Base-by-base conservation (phyloP, 106 monocot species). In the Acanthochlamys bracteata region DNA sequence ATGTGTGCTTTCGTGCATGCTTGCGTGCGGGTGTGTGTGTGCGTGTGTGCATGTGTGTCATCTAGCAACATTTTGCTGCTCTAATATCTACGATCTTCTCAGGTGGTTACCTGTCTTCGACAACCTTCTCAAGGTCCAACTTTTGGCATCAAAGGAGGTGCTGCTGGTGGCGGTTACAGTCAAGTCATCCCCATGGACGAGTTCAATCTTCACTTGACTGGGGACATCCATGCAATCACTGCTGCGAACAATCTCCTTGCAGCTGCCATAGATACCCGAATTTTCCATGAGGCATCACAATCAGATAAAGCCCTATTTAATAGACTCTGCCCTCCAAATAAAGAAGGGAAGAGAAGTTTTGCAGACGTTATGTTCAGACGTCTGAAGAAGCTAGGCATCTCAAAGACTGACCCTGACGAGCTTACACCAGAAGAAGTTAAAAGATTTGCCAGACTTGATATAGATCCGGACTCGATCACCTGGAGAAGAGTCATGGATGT, bases 151-250 rank as follows among this genome's bases (percentile, higher is more conserved):
- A 89, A 99, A 81, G 98, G 98, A 42, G 98, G 98, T 52, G 98
- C 98, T 40, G 98, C 92, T 51, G 98, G 98, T 69, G 98, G 98
- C 53, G 98, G 98, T 22, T 99, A 99, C 81, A 99, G 92, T 76
- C 98, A 99, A 69, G 98, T 99, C 24, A 99, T 99, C n/a, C 98
- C 98, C 0, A 99, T 99, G 92, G 98, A 99, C 69, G 98, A 99
- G 70, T 92, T 99, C 75, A 92, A 99, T 71, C 92, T 99, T 73
- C 98, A 92, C 57, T 67, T 99, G 11, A 99, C 98, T 16, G 98
- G 98, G 53, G 98, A 99, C 52, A 92, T 92, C 56, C 98, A 99
- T 59, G 98, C 98, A 64, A 99, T 99, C 42, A 99, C 98, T 10
- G 98, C 98, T 20, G 83, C 98, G 58, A 92, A 92, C 69, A 99